phyloP scores from a whole-genome alignment of 176 grass and related monocot species.

The Bolboschoenus planiculmis region DNA sequence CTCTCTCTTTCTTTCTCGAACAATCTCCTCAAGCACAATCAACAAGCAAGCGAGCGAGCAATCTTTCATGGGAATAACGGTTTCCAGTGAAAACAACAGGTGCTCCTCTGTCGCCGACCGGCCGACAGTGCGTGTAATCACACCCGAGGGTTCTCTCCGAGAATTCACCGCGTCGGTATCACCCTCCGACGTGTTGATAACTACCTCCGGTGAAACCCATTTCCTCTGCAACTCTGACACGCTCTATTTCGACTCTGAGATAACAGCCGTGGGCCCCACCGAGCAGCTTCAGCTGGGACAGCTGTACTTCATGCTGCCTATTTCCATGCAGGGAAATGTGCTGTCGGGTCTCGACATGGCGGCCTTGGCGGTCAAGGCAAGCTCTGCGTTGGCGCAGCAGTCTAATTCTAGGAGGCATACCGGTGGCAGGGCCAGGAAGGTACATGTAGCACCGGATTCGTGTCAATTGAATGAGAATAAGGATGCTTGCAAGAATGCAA shows the following conservation, averaged over 20 bases:
- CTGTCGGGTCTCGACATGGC: constrained; percentile 47
- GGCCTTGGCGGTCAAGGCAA: constrained; percentile 44
- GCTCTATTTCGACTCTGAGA: constrained; percentile 44
- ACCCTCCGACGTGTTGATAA: constrained; percentile 26
- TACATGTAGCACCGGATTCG: constrained; percentile 26
- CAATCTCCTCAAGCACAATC: neutral
- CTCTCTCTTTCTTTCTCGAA: neutral
- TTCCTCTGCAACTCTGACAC: constrained; percentile 57
- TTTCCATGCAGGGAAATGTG: neutral
- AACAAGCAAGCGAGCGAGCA: neutral
- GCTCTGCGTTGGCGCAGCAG: constrained; percentile 18
- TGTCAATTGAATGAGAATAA: neutral
- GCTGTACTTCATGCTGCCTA: constrained; percentile 53
- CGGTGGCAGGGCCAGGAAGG: neutral
- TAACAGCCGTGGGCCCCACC: constrained; percentile 2
- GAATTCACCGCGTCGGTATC: constrained; percentile 21
- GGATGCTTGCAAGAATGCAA: constrained; percentile 23
- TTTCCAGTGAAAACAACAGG: constrained; percentile 26
- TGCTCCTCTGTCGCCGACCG: neutral
- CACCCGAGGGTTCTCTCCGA: constrained; percentile 44
- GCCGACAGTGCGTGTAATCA: constrained; percentile 29
- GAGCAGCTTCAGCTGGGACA: constrained; percentile 34
- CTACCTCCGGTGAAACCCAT: neutral
- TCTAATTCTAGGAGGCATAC: neutral
- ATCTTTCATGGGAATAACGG: constrained; percentile 40